Evolutionary conservation across 352 stramenopile genomes (phyloP).

Genomic region (Blastocystis sp.): DNA sequence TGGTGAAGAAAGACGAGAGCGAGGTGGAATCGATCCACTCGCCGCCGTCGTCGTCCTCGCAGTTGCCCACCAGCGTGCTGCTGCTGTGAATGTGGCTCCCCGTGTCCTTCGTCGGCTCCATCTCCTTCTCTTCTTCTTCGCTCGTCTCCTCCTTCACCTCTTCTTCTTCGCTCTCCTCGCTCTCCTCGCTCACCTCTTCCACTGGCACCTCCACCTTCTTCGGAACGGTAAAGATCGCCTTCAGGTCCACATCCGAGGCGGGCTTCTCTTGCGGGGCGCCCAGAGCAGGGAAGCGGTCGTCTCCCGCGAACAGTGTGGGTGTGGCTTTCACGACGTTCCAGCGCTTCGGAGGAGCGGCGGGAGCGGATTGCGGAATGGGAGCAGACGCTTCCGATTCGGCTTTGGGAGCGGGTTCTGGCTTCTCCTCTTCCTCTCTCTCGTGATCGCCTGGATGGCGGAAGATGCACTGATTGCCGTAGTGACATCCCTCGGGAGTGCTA

Average conservation of each 20-base stretch:
- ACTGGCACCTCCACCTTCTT: background rate
- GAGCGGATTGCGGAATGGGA: too few relatives aligned
- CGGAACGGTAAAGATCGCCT: background rate
- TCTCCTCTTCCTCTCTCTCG: background rate
- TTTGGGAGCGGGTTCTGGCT: background rate
- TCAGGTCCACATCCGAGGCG: background rate
- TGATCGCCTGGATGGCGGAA: slow-evolving; percentile 48
- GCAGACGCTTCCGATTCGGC: background rate
- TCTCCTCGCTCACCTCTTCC: background rate
- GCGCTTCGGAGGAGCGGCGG: background rate
- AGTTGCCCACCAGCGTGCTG: background rate
- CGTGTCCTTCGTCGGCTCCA: background rate
- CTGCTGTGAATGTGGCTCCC: slow-evolving; percentile 17
- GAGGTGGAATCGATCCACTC: slow-evolving; percentile 27
- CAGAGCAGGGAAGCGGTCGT: slow-evolving; percentile 46
- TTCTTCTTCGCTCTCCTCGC: background rate
- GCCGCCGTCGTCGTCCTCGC: background rate
- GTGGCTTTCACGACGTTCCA: slow-evolving; percentile 12
- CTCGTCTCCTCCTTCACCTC: background rate
- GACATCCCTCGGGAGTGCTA: slow-evolving; percentile 29
- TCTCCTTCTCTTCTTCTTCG: background rate
- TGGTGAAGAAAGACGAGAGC: slow-evolving; percentile 4
- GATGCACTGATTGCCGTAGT: slow-evolving; percentile 36
- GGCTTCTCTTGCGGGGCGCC: background rate
- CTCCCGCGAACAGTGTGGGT: background rate